Percentiles rank a stretch among this genome's conserved stretches.
These are phyloP conservation scores for Vitis amurensis DNA, from an alignment of 164 flowering plant genomes.

Conservation along the genomic window DNA sequence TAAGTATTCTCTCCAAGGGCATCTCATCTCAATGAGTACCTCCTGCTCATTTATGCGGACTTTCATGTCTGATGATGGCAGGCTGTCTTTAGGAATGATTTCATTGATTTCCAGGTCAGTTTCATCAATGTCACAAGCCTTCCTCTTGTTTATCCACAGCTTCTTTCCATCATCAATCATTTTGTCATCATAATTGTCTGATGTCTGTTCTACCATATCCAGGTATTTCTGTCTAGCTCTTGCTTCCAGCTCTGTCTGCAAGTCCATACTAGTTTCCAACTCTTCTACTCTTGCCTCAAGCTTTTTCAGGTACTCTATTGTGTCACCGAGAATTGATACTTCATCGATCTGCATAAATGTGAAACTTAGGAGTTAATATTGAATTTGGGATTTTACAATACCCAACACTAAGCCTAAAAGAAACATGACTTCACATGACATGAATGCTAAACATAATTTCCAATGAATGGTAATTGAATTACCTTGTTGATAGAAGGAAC, in stretches of 20 bases:
- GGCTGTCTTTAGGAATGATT: slow-evolving; percentile 29
- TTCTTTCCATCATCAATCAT: slow-evolving; percentile 27
- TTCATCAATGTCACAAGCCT: slow-evolving; percentile 55
- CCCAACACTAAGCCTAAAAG: no score
- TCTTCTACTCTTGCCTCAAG: slow-evolving; percentile 83
- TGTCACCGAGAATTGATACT: slow-evolving; percentile 61
- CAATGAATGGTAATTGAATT: background rate
- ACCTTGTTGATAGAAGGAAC: slow-evolving; percentile 77
- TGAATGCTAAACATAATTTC: background rate
- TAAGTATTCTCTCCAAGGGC: slow-evolving; percentile 72
- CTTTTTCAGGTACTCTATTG: slow-evolving; percentile 68
- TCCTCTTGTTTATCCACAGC: slow-evolving; percentile 58
- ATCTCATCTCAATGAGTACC: slow-evolving; percentile 57
- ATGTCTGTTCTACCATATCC: slow-evolving; percentile 57
- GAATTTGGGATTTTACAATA: no score
- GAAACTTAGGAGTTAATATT: background rate
- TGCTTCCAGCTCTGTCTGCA: slow-evolving; percentile 27
- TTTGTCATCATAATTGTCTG: slow-evolving; percentile 57
- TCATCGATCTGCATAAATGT: slow-evolving; percentile 62
- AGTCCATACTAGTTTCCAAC: slow-evolving; percentile 53
- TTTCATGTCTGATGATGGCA: slow-evolving; percentile 33
- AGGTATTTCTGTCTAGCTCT: slow-evolving; percentile 39
- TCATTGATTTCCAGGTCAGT: slow-evolving; percentile 31
- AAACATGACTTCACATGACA: no score
- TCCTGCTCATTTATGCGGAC: slow-evolving; percentile 51